These are phyloP conservation scores for Dothiorella sarmentorum DNA, from an alignment of 2,329 filamentous ascomycete genomes.

Conservation along the genomic window DNA sequence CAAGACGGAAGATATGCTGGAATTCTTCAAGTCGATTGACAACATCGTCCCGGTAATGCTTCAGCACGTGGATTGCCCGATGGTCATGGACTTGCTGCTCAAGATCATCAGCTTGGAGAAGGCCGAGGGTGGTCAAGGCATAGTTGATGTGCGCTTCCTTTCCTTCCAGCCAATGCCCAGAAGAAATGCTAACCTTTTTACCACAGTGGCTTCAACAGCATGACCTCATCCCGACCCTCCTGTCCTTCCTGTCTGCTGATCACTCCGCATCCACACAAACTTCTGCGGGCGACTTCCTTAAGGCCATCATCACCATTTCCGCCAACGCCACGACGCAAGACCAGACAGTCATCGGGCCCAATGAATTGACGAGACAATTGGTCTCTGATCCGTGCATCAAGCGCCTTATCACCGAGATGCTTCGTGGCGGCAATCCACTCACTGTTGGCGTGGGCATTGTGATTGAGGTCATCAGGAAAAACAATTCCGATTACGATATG, in stretches of 20 bases:
- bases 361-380: conserved; percentile 90
- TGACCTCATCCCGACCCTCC: conserved; percentile 78
- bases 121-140: conserved; percentile 82
- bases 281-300: conserved; percentile 93
- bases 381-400: conserved; percentile 83
- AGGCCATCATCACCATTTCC: conserved; percentile 98
- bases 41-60: conserved; percentile 80
- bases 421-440: conserved; percentile 85
- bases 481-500: conserved; percentile 97
- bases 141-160: conserved; percentile 73
- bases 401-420: conserved; percentile 85
- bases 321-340: conserved; percentile 98
- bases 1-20: conserved; percentile 96
- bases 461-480: conserved; percentile 98
- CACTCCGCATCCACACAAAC: conserved; percentile 90
- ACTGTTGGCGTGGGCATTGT: conserved; percentile 96
- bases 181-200: not conserved
- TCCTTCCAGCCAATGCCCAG: not conserved
- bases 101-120: conserved; percentile 98
- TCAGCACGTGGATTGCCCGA: conserved; percentile 91
- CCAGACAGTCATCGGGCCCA: conserved; percentile 97
- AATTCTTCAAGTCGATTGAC: conserved; percentile 79
- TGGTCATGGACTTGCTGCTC: conserved; percentile 95
- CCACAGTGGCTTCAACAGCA: conserved; percentile 84
- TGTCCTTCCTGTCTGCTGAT: conserved; percentile 81